A percentile compares a stretch with the other conserved stretches of the same genome.
Conservation (phyloP, 805 yeast genomes). For the Saturnispora hagleri region DNA sequence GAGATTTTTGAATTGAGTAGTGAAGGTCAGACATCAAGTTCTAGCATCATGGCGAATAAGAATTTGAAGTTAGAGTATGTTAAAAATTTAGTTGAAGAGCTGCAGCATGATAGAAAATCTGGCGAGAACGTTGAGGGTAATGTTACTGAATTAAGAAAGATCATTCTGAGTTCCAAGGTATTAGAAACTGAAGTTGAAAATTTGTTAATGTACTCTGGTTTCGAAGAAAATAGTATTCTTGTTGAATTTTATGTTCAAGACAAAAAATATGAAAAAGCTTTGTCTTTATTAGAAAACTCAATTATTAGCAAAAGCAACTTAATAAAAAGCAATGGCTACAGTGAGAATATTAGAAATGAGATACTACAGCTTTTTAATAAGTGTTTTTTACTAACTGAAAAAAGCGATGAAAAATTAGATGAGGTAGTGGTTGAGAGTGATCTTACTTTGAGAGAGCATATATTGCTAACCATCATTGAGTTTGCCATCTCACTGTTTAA, state of each 20-base stretch:
- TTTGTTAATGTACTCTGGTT: conserved; percentile 19
- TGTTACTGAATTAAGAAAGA: conserved; percentile 7
- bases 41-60: conserved; percentile 22
- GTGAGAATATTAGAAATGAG: conserved; percentile 19
- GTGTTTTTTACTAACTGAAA: conserved; percentile 29
- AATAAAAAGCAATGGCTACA: conserved; percentile 15
- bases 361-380: conserved; percentile 29
- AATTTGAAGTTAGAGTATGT: conserved; percentile 10
- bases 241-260: conserved; percentile 25
- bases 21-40: conserved; percentile 17
- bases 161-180: conserved; percentile 14
- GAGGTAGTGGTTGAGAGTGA: conserved; percentile 8
- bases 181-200: conserved; percentile 14
- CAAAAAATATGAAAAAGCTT: conserved; percentile 22
- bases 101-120: not conserved
- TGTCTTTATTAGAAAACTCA: conserved; percentile 19
- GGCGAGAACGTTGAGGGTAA: not conserved
- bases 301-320: conserved; percentile 14
- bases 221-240: conserved; percentile 25
- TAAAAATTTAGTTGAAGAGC: conserved; percentile 1
- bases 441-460: conserved; percentile 26
- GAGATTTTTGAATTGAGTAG: conserved; percentile 22
- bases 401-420: conserved; percentile 13
- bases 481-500: conserved; percentile 30
- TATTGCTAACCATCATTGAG: conserved; percentile 34